Evolutionary conservation across 2,329 filamentous ascomycete species (phyloP).

Genomic region (Metarhizium robertsii): DNA sequence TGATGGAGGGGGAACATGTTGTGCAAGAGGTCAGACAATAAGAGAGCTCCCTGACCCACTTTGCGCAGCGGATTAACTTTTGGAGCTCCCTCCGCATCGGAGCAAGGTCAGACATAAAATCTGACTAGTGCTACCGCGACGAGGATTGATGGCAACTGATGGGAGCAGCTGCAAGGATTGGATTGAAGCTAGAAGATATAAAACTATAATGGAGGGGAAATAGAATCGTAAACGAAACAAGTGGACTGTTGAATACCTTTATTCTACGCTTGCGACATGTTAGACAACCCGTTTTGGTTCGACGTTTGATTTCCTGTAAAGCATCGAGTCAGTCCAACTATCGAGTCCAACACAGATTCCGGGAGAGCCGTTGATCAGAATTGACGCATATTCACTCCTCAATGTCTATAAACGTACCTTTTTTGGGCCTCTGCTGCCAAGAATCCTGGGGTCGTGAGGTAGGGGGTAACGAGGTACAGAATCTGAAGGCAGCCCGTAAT

Average conservation of each 20-base stretch:
- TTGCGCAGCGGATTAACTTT: slow-evolving; percentile 3
- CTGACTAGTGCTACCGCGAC: background rate
- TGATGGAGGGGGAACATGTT: background rate
- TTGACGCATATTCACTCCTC: background rate
- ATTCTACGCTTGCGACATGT: slow-evolving; percentile 53
- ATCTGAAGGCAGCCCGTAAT: slow-evolving; percentile 34
- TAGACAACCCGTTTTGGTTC: slow-evolving; percentile 54
- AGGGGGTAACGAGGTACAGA: slow-evolving; percentile 36
- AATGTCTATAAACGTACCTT: slow-evolving; percentile 35
- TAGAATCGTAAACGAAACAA: background rate
- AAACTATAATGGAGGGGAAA: background rate
- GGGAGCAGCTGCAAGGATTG: background rate
- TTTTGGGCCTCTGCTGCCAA: slow-evolving; percentile 42
- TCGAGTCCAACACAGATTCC: background rate
- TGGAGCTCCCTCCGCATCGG: background rate
- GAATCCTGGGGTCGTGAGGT: slow-evolving; percentile 37
- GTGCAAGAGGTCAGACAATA: background rate
- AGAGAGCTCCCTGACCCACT: slow-evolving; percentile 3
- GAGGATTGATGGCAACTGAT: background rate
- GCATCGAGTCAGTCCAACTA: slow-evolving; percentile 4
- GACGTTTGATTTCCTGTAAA: slow-evolving; percentile 49
- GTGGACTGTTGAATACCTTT: slow-evolving; percentile 37
- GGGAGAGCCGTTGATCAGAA: background rate
- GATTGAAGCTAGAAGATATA: background rate
- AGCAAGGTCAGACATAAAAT: background rate